Conservation (phyloP, 176 grass and related monocot species). For the Oryza australiensis region DNA sequence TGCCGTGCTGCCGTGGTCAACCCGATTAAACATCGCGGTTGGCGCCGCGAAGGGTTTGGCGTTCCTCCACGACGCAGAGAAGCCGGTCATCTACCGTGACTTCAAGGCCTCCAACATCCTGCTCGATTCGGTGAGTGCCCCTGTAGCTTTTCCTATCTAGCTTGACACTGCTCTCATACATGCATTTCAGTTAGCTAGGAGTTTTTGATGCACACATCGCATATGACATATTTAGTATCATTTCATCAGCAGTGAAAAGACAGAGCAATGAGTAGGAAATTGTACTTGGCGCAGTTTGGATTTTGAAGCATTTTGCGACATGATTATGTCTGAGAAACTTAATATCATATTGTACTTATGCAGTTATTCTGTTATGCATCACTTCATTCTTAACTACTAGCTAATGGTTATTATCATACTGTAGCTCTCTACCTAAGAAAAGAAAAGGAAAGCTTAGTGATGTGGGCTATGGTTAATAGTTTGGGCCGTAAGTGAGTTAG, state of each 20-base stretch:
- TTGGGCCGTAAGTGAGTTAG: not conserved
- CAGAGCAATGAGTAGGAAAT: not conserved
- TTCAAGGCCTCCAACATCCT: slow-evolving; percentile 92
- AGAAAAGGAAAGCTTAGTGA: not conserved
- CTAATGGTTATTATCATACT: too few relatives aligned
- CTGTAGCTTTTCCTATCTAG: not conserved
- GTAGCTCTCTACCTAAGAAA: not conserved
- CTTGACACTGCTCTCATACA: not conserved
- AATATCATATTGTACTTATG: not conserved
- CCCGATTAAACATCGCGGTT: slow-evolving; percentile 69
- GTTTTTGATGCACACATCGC: not conserved
- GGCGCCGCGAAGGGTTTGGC: slow-evolving; percentile 78
- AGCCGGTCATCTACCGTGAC: slow-evolving; percentile 89
- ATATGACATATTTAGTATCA: not conserved
- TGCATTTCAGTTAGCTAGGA: not conserved
- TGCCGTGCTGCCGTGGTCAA: slow-evolving; percentile 58
- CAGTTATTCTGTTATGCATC: too few relatives aligned
- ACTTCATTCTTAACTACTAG: too few relatives aligned
- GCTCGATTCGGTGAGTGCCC: slow-evolving; percentile 61
- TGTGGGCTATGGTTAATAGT: not conserved
- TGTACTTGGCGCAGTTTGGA: not conserved
- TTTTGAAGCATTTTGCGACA: not conserved
- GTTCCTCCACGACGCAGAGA: slow-evolving; percentile 84
- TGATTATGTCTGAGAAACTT: not conserved
- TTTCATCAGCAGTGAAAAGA: not conserved